phyloP scores from a whole-genome alignment of 1,139 yeast species.

The Suhomyces taliae region DNA sequence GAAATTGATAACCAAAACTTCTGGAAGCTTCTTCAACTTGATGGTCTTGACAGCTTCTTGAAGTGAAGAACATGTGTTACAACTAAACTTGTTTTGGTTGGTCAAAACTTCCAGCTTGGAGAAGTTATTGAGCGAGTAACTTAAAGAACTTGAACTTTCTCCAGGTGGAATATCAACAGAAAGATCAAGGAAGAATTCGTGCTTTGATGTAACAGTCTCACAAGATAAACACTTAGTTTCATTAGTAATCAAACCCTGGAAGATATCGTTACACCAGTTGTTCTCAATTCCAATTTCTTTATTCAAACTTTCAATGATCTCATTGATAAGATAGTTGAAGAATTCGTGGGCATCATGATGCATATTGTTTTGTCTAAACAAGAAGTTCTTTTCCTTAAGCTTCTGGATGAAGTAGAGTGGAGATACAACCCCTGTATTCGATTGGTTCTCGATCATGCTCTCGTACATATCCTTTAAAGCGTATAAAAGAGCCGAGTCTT shows the following conservation, averaged over 20 bases:
- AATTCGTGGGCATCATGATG: constrained; percentile 99
- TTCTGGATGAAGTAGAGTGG: constrained; percentile 74
- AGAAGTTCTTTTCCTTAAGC: constrained; percentile 75
- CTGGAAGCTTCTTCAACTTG: constrained; percentile 76
- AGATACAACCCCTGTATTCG: constrained; percentile 79
- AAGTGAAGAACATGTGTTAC: constrained; percentile 85
- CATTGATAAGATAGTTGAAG: constrained; percentile 80
- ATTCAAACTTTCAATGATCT: constrained; percentile 70
- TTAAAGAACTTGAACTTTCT: constrained; percentile 63
- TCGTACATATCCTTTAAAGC: constrained; percentile 85
- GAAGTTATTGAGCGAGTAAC: constrained; percentile 74
- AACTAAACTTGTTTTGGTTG: constrained; percentile 87
- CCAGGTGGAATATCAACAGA: constrained; percentile 79
- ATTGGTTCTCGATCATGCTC: constrained; percentile 69
- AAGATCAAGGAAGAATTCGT: constrained; percentile 83
- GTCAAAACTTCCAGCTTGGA: constrained; percentile 83
- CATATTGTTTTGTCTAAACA: constrained; percentile 83
- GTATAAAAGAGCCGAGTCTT: constrained; percentile 59
- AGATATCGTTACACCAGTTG: constrained; percentile 67
- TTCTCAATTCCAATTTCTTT: constrained; percentile 31
- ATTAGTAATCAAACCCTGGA: constrained; percentile 83
- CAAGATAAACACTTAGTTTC: constrained; percentile 90
- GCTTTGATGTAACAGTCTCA: constrained; percentile 80
- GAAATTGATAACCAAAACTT: constrained; percentile 75
- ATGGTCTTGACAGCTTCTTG: constrained; percentile 97